Percentiles rank a stretch among this genome's conserved stretches.
These are phyloP conservation scores for Daedaleopsis sinensis DNA, from an alignment of 768 basidiomycete species.

Conservation along the genomic window DNA sequence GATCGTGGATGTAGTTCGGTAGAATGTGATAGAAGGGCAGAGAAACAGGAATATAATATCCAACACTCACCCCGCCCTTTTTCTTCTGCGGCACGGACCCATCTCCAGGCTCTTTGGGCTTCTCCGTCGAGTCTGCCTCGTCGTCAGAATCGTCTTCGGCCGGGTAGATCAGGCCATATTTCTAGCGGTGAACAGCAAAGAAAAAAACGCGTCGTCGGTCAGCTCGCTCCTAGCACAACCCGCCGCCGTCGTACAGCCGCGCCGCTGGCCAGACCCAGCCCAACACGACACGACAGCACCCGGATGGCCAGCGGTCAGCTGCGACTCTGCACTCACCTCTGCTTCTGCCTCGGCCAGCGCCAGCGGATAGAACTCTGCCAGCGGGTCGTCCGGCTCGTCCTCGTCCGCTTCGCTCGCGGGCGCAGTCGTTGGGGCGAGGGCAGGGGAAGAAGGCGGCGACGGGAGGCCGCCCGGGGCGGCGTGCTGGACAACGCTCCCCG, in stretches of 20 bases:
- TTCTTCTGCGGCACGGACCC: slow-evolving; percentile 1
- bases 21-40: neutral
- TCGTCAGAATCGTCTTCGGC: neutral
- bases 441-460: slow-evolving; percentile 14
- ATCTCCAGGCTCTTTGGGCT: neutral
- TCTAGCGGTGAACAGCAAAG: no score
- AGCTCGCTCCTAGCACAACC: no score
- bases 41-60: no score
- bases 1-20: neutral
- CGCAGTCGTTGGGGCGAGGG: no score
- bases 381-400: slow-evolving; percentile 45
- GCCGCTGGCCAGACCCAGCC: neutral
- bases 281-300: neutral
- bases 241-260: no score
- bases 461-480: slow-evolving; percentile 1
- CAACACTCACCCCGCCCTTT: neutral
- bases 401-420: no score
- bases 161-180: neutral
- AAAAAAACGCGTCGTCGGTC: no score
- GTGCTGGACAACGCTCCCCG: no score
- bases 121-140: neutral
- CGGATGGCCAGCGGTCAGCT: neutral
- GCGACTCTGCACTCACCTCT: slow-evolving; percentile 36
- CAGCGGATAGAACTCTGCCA: slow-evolving; percentile 64
- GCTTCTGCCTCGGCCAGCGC: slow-evolving; percentile 54